phyloP scores from a whole-genome alignment of 331 rosid genomes.

The Cydonia oblonga region DNA sequence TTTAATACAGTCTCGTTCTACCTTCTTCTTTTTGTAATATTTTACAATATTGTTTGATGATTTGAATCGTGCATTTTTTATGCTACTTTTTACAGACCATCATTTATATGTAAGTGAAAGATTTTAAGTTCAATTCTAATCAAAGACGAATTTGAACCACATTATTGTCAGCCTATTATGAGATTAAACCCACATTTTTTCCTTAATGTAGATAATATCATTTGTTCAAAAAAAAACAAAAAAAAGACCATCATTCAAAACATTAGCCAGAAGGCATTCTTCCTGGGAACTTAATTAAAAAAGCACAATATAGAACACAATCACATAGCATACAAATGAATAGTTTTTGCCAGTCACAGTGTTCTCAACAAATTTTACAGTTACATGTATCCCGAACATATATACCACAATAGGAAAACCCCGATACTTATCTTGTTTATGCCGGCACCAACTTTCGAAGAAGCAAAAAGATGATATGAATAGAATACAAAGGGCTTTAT shows the following conservation, averaged over 20 bases:
- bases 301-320: neutral
- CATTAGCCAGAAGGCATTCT: neutral
- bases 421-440: constrained; percentile 11
- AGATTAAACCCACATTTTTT: too few species aligned
- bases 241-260: too few species aligned
- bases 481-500: constrained; percentile 19
- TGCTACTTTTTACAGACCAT: too few species aligned
- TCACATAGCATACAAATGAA: neutral
- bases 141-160: fast-evolving
- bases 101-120: fast-evolving
- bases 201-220: too few species aligned
- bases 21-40: too few species aligned
- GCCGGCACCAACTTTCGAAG: constrained; percentile 14
- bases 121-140: fast-evolving
- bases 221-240: too few species aligned
- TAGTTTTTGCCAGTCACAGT: constrained; percentile 7
- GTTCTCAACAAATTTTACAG: constrained; percentile 26
- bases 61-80: too few species aligned
- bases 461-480: constrained; percentile 7
- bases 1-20: too few species aligned
- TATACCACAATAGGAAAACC: constrained; percentile 28
- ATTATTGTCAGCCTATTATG: too few species aligned
- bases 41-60: too few species aligned
- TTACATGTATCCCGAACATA: constrained; percentile 25
- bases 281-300: neutral